Evolutionary conservation across 1,284 basidiomycete genomes (phyloP).

Genomic region (Tausonia pullulans): DNA sequence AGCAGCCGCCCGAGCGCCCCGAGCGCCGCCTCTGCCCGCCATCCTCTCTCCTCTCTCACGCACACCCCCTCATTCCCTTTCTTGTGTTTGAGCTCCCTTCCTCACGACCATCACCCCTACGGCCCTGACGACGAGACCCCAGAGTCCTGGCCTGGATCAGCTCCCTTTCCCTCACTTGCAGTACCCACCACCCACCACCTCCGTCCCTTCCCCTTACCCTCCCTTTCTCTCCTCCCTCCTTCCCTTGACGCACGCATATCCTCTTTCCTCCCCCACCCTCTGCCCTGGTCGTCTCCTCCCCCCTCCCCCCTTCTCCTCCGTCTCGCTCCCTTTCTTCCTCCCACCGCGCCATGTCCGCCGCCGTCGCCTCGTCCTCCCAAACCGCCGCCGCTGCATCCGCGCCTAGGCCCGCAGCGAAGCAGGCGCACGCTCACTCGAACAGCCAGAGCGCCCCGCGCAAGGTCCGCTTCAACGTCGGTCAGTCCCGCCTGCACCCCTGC

Average conservation of each 20-base stretch:
- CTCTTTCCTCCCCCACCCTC: background rate
- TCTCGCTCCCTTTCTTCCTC: background rate
- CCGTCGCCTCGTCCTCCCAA: background rate
- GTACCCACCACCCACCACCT: too few species aligned
- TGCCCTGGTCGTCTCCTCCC: background rate
- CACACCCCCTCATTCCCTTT: too few species aligned
- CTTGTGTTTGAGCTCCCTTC: too few species aligned
- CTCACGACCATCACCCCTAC: too few species aligned
- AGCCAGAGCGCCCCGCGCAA: constrained; percentile 52
- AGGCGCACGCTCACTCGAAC: background rate
- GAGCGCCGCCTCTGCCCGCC: too few species aligned
- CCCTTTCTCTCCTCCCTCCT: background rate
- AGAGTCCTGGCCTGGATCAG: too few species aligned
- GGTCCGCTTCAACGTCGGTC: constrained; percentile 84
- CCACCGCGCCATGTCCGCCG: background rate
- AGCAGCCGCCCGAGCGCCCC: too few species aligned
- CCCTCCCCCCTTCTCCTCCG: background rate
- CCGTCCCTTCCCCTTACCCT: background rate
- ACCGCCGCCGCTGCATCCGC: background rate
- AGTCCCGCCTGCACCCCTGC: constrained; percentile 30
- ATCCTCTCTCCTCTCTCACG: too few species aligned
- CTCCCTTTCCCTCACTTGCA: too few species aligned
- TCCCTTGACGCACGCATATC: background rate
- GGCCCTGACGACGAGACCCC: too few species aligned
- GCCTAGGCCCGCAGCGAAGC: background rate